phyloP scores from a whole-genome alignment of 306 rosid genomes.

The Abrus precatorius region DNA sequence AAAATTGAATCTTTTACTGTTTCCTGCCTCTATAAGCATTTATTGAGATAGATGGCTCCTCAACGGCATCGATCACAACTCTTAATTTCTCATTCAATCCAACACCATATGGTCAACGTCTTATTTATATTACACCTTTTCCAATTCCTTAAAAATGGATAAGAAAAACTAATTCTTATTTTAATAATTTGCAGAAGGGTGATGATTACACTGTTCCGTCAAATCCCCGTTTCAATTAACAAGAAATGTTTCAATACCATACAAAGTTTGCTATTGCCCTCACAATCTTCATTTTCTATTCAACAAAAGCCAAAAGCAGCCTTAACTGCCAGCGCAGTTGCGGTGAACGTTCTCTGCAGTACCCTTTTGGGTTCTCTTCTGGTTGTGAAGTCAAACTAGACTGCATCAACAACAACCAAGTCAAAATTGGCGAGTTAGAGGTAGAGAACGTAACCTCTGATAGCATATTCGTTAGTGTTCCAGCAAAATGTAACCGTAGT shows the following conservation, averaged over 20 bases:
- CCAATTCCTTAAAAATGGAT: conserved; percentile 17
- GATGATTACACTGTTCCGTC: conserved; percentile 50
- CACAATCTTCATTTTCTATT: conserved; percentile 47
- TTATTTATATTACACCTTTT: background rate
- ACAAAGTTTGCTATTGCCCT: conserved; percentile 37
- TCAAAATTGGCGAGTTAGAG: conserved; percentile 50
- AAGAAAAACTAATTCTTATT: background rate
- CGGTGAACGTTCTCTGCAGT: conserved; percentile 47
- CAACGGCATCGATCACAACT: conserved; percentile 63
- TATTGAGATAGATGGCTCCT: conserved; percentile 69
- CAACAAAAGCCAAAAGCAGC: conserved; percentile 46
- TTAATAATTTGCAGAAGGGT: conserved; percentile 42
- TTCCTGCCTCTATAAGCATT: conserved; percentile 57
- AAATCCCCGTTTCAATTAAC: conserved; percentile 23
- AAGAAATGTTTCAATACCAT: conserved; percentile 49
- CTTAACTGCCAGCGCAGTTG: conserved; percentile 44
- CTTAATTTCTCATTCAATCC: conserved; percentile 57
- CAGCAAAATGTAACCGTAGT: conserved; percentile 57
- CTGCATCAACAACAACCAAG: conserved; percentile 33
- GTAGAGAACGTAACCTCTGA: conserved; percentile 61
- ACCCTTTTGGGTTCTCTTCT: conserved; percentile 75
- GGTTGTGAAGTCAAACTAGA: conserved; percentile 55
- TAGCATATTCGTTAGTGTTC: conserved; percentile 64
- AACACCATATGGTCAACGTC: background rate
- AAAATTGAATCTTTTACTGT: background rate